Percentiles rank a stretch among this genome's conserved stretches.
Conservation (phyloP, 2,329 filamentous ascomycete species). For the Trichoderma hamatum region DNA sequence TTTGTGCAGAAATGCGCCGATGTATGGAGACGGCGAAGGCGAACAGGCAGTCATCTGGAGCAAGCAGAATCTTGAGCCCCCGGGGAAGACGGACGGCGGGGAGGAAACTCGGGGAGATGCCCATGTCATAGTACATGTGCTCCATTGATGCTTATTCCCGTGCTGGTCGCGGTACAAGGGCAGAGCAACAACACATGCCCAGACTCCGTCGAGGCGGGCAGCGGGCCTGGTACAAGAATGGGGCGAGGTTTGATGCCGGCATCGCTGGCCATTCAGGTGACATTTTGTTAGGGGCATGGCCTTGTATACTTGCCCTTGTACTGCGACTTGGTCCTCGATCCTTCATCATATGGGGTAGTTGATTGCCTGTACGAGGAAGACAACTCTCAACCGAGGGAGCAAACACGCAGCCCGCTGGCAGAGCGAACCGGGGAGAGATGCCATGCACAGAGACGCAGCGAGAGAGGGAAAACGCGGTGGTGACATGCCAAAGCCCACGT, state of each 20-base stretch:
- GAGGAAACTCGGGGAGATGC: slow-evolving; percentile 7
- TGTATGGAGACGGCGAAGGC: not conserved
- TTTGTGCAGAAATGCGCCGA: slow-evolving; percentile 6
- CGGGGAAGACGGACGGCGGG: slow-evolving; percentile 14
- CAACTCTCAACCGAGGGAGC: not conserved
- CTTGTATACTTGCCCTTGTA: not conserved
- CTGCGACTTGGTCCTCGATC: not conserved
- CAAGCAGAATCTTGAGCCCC: slow-evolving; percentile 23
- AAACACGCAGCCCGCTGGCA: not conserved
- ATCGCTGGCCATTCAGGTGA: slow-evolving; percentile 24
- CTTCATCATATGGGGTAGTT: no score
- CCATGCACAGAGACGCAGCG: not conserved
- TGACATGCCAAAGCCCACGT: slow-evolving; percentile 1
- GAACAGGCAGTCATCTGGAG: slow-evolving; percentile 18
- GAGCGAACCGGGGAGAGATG: not conserved
- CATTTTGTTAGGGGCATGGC: not conserved
- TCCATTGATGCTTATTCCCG: not conserved
- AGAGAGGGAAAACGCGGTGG: not conserved
- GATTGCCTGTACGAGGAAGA: not conserved
- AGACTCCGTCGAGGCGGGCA: no score
- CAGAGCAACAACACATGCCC: not conserved
- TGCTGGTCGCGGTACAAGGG: not conserved
- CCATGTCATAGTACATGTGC: not conserved
- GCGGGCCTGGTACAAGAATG: not conserved
- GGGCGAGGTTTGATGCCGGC: not conserved